These are phyloP conservation scores for Skeletonema potamos DNA, from an alignment of 108 stramenopile species.

Conservation along the genomic window DNA sequence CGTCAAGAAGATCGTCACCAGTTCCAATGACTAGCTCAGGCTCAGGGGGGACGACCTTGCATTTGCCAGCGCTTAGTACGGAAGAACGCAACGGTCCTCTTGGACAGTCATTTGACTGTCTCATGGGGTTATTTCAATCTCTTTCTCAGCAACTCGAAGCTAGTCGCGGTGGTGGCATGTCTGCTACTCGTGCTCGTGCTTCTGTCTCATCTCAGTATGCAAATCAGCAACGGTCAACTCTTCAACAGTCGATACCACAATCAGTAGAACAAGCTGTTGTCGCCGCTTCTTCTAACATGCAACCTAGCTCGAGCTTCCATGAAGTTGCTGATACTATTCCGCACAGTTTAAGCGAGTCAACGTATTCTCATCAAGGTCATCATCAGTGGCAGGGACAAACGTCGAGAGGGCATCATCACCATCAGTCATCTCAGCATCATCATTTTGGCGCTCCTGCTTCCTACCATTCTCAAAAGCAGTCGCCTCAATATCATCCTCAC, in stretches of 20 bases:
- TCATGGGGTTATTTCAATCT: conserved; percentile 83
- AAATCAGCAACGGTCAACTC: conserved; percentile 3
- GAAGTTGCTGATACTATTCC: conserved; percentile 31
- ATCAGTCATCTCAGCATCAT: neutral
- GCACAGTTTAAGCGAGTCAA: conserved; percentile 10
- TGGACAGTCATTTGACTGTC: conserved; percentile 77
- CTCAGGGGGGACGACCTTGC: conserved; percentile 32
- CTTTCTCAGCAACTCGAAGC: conserved; percentile 69
- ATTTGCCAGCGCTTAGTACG: conserved; percentile 66
- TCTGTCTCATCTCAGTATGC: neutral
- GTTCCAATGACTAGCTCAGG: neutral
- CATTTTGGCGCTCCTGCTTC: neutral
- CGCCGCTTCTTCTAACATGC: conserved; percentile 16
- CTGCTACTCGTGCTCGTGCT: conserved; percentile 1
- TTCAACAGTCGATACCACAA: neutral
- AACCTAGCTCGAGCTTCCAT: conserved; percentile 11
- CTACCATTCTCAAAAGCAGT: neutral
- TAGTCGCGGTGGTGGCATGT: conserved; percentile 45
- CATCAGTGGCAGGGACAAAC: neutral
- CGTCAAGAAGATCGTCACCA: conserved; percentile 1
- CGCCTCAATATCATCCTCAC: neutral
- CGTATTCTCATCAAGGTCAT: neutral
- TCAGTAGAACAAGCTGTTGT: conserved; percentile 28
- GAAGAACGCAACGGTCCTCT: conserved; percentile 74
- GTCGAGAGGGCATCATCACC: neutral